Evolutionary conservation across 176 grass and related monocot genomes (phyloP), one percentile per base, ranked within the genome.

Genomic region (Olyra latifolia): DNA sequence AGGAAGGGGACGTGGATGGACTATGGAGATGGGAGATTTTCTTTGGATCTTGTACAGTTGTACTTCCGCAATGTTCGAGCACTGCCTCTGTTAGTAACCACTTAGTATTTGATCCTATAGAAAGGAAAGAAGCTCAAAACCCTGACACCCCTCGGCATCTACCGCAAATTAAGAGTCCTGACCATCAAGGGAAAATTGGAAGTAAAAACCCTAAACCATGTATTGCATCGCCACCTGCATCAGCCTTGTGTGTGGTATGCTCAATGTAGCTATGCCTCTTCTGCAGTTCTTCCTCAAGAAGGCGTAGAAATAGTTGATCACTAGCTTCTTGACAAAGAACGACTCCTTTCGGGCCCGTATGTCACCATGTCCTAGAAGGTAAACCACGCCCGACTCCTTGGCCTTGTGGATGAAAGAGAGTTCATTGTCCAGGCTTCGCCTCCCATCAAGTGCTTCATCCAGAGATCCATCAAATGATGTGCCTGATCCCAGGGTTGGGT

Each of bases 211-310:
- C 85, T 87, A 99, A 6, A 95, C 92, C 96, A 99, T 99, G 92
- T 95, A 93, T 30, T 94, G 93, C 96, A 99, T 99, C 19, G 87
- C 86, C n/a, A 95, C 96, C 80, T 84, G 96, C 96, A 99, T 95
- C 75, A 95, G 76, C 80, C 88, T 91, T 14, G 90, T 91, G 77
- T 89, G 88, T 13, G 92, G 92, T 76, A 99, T 79, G 40, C 86
- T 91, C 77, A 99, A 23, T 2, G 92, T 87, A 0, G 90, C 92
- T 17, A 86, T 89, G 42, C 96, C 96, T 74, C 96, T 93, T 75
- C 96, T 83, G 87, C 92, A 91, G 74, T 99, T 99, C 71, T 88
- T 99, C 74, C 92, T 95, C 83, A 99, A 54, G 77, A 99, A 99
- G 0, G 96, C 81, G 13, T 95, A 95, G 52, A 99, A 95, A 74